phyloP scores from a whole-genome alignment of 129 eudicot species.

The Flaveria bidentis region DNA sequence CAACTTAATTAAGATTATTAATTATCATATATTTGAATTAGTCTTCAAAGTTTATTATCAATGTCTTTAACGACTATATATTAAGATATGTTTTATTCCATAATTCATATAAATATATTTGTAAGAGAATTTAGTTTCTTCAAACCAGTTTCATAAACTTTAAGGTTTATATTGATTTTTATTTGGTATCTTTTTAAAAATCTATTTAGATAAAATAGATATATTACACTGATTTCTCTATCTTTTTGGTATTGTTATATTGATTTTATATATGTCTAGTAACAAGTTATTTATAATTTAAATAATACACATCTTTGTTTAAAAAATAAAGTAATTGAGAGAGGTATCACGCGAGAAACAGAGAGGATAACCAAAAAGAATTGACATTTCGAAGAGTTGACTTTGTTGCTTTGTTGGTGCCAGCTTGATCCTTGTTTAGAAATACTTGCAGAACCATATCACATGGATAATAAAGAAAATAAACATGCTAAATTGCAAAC shows the following conservation, averaged over 20 bases:
- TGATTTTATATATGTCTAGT: background rate
- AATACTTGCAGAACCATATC: conserved; percentile 23
- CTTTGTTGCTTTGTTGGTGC: conserved; percentile 22
- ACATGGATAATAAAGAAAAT: conserved; percentile 26
- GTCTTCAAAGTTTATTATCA: background rate
- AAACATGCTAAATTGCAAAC: background rate
- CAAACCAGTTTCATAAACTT: no score
- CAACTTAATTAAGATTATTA: background rate
- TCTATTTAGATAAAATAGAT: background rate
- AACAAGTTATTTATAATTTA: background rate
- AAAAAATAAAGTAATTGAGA: background rate
- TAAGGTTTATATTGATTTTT: background rate
- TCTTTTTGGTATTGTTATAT: background rate
- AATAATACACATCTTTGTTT: background rate
- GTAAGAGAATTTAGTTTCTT: no score
- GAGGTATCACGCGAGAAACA: conserved; percentile 23
- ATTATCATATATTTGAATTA: no score
- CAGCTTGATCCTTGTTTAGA: conserved; percentile 30
- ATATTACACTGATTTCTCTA: background rate
- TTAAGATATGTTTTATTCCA: background rate
- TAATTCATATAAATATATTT: no score
- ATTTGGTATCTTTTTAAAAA: background rate
- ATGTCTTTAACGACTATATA: background rate
- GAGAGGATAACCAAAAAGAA: conserved; percentile 14
- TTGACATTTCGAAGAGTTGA: conserved; percentile 33